Evolutionary conservation across 139 green algal species (phyloP).

Genomic region (Dunaliella primolecta): DNA sequence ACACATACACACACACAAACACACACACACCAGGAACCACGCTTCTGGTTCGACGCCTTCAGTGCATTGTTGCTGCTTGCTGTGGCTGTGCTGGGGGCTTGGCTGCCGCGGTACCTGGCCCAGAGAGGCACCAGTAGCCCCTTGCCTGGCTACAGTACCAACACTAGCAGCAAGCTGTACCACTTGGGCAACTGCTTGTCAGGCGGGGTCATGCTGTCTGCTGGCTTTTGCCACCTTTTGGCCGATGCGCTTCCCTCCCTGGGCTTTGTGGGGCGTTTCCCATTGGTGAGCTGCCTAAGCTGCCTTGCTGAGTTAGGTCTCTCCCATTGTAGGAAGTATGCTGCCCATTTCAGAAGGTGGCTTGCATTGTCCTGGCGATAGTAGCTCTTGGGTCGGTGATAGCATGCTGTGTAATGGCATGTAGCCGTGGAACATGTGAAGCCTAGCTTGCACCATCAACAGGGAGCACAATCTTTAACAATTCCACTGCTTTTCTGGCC

Average conservation of each 20-base stretch:
- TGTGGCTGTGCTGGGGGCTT: constrained; percentile 29
- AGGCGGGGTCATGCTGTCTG: constrained; percentile 76
- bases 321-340: too few species aligned
- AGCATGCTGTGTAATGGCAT: too few species aligned
- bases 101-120: constrained; percentile 35
- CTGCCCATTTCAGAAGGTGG: too few species aligned
- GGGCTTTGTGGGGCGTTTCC: constrained; percentile 41
- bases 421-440: too few species aligned
- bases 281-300: constrained; percentile 21
- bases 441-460: too few species aligned
- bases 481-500: too few species aligned
- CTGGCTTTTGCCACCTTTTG: constrained; percentile 74
- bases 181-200: constrained; percentile 73
- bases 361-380: too few species aligned
- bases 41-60: not conserved
- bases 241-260: constrained; percentile 37
- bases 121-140: not conserved
- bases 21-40: too few species aligned
- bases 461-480: too few species aligned
- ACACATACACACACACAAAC: too few species aligned
- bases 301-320: too few species aligned
- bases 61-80: not conserved
- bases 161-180: constrained; percentile 49
- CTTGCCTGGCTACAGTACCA: not conserved
- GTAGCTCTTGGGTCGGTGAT: too few species aligned